phyloP scores from a whole-genome alignment of 345 rosid genomes.

The Firmiana major region DNA sequence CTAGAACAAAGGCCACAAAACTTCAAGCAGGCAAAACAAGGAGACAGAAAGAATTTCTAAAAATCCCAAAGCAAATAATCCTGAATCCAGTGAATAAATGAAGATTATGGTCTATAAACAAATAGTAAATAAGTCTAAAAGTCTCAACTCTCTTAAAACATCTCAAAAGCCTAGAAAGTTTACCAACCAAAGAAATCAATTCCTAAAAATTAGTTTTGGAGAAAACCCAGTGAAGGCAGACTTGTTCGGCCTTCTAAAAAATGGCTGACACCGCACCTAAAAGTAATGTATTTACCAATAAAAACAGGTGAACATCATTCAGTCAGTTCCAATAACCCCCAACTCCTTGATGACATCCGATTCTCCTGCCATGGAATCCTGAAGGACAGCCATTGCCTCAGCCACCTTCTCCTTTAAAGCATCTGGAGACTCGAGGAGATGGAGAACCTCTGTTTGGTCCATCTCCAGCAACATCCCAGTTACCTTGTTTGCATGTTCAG shows the following conservation, averaged over 20 bases:
- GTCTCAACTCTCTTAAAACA: neutral
- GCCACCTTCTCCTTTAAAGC: conserved; percentile 64
- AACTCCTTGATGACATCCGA: conserved; percentile 36
- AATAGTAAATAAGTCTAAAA: neutral
- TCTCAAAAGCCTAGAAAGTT: neutral
- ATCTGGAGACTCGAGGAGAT: conserved; percentile 67
- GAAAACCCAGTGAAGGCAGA: neutral
- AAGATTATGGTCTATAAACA: neutral
- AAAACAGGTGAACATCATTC: conserved; percentile 7
- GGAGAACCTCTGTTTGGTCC: conserved; percentile 67
- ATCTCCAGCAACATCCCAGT: conserved; percentile 82
- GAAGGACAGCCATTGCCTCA: conserved; percentile 65
- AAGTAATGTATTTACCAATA: neutral
- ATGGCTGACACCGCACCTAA: neutral
- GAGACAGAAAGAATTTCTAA: neutral
- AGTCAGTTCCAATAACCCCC: conserved; percentile 22
- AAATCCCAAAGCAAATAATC: neutral
- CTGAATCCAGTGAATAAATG: neutral
- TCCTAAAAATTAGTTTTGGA: conserved; percentile 6
- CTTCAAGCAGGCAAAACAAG: neutral
- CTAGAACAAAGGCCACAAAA: neutral
- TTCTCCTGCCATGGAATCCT: conserved; percentile 27
- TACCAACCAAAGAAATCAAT: neutral
- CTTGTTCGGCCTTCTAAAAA: conserved; percentile 17
- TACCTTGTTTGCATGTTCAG: conserved; percentile 53